Evolutionary conservation across 148 eudicot genomes (phyloP), one percentile per base, ranked within the genome.

Genomic region (Arctostaphylos glauca): DNA sequence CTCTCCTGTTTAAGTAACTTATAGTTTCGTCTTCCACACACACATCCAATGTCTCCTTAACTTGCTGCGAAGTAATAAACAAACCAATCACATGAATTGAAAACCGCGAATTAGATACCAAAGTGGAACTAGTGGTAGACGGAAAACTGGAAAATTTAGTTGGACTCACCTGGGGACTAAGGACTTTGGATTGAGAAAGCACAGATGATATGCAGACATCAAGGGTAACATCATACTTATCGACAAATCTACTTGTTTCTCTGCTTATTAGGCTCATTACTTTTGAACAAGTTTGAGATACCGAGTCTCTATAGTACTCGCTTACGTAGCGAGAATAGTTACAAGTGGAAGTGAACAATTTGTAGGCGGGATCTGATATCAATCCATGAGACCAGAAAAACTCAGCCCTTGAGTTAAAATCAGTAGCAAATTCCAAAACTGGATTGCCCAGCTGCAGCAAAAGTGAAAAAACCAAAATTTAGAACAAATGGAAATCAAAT

Each of bases 151-250:
- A 59, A 49, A 44, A 2, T 15, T 58, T 78, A 74, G 50, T 73
- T 5, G 78, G 47, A 19, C 80, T 80, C 80, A 84, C 86, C 23
- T 84, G 86, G 21, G 86, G 86, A 80, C 9, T 80, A 18, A 84
- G 80, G 75, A 74, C 49, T 76, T 84, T 84, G 44, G 86, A 84
- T 44, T 84, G 86, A 15, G 86, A 84, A 54, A 84, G 71, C 75
- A 84, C 86, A 2, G 86, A 84, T 38, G 86, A n/a, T 80, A 84
- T 74, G 48, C 86, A 84, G 41, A 84, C 86, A 74, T 84, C 86
- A 52, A 84, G 86, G 77, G 83, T 84, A 80, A 84, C 86, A 74
- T 84, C 86, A 46, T 84, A 84, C 47, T 84, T 84, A 72, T 84
- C 86, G 49, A 84, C 86, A 18, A 84, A 84, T 84, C 80, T 84